Percentiles rank a stretch among this genome's conserved stretches.
Evolutionary conservation across 768 basidiomycete genomes (phyloP).

Genomic region (Russula ochroleuca): DNA sequence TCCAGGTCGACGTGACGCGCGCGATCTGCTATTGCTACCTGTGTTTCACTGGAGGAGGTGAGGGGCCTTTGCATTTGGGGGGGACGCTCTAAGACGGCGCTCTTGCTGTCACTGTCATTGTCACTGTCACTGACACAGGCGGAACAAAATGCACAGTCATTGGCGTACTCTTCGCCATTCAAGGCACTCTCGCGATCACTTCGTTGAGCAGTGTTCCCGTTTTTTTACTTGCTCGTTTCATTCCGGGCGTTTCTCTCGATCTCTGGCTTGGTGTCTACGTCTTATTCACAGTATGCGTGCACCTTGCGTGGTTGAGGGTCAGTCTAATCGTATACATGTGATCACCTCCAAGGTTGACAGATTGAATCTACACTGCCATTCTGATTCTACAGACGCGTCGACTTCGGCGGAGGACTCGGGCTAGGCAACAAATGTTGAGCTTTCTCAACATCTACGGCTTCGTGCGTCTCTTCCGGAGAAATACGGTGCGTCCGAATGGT

Average conservation of each 20-base stretch:
- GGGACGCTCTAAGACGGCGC: too few relatives aligned
- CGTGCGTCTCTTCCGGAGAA: not conserved
- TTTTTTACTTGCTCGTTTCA: constrained; percentile 1
- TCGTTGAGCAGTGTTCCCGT: constrained; percentile 8
- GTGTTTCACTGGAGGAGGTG: constrained; percentile 19
- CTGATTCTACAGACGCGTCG: not conserved
- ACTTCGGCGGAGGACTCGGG: not conserved
- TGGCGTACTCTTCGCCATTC: not conserved
- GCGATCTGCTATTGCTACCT: constrained; percentile 1
- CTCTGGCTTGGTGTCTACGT: not conserved
- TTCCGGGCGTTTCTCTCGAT: not conserved
- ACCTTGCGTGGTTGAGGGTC: not conserved
- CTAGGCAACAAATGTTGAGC: not conserved
- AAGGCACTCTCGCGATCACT: not conserved
- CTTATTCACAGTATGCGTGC: not conserved
- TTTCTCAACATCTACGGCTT: constrained; percentile 1
- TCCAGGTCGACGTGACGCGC: constrained; percentile 3
- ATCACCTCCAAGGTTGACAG: not conserved
- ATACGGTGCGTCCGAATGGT: not conserved
- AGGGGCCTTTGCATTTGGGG: not conserved
- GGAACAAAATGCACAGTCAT: not conserved
- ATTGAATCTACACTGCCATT: too few relatives aligned
- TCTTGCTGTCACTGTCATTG: not conserved
- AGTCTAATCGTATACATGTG: not conserved
- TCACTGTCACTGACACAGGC: not conserved